A percentile compares a stretch with the other conserved stretches of the same genome.
Conservation (phyloP, 495 filamentous ascomycete species). For the Tuber borchii region DNA sequence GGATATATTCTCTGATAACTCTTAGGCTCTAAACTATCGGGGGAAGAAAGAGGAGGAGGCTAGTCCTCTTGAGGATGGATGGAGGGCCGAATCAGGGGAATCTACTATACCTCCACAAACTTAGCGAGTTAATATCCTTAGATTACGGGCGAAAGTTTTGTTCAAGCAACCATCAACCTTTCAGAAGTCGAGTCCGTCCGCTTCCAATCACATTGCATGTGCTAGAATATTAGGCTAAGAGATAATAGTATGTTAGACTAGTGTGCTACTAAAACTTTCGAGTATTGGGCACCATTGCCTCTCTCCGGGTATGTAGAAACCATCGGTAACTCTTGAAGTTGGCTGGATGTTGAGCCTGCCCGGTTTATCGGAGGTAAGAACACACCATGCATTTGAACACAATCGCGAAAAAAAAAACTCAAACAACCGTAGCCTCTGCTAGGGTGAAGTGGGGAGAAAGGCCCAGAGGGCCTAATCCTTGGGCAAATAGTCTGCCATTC, state of each 20-base stretch:
- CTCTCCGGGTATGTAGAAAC: not conserved
- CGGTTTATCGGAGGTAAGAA: not conserved
- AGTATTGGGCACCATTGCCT: not conserved
- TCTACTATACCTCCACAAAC: not conserved
- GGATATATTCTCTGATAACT: not conserved
- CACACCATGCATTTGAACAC: too few species aligned
- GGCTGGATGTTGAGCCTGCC: not conserved
- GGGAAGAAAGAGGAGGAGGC: not conserved
- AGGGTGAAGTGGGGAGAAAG: not conserved
- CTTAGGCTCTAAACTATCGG: not conserved
- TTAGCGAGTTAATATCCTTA: not conserved
- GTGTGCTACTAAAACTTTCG: not conserved
- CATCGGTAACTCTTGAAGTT: not conserved
- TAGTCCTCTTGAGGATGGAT: not conserved
- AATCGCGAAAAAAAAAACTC: not conserved
- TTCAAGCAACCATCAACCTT: not conserved
- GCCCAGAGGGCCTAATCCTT: not conserved
- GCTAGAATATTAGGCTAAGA: not conserved
- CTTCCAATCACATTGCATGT: not conserved
- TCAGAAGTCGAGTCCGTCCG: not conserved
- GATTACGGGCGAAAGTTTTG: not conserved
- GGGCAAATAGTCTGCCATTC: not conserved
- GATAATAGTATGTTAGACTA: not conserved
- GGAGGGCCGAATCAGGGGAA: not conserved
- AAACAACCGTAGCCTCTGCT: not conserved